Percentiles rank a stretch among this genome's conserved stretches.
These are phyloP conservation scores for Moricandia moricandioides DNA, from an alignment of 345 rosid species.

Conservation along the genomic window DNA sequence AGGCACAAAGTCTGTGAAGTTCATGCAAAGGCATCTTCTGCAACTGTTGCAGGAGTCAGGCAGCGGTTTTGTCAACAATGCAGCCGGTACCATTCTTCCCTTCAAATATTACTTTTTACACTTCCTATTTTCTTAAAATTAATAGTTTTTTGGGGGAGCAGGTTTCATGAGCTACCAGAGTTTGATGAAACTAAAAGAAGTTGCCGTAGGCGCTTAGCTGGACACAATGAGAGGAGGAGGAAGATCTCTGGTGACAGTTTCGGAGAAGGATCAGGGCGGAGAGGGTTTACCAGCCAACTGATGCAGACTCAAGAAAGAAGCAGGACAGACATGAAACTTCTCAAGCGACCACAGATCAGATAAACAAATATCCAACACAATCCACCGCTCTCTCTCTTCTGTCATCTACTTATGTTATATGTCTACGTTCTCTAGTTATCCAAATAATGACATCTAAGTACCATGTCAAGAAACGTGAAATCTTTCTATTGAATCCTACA, in stretches of 20 bases:
- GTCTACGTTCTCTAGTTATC: constrained; percentile 12
- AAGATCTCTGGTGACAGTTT: constrained; percentile 54
- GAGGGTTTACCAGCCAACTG: constrained; percentile 26
- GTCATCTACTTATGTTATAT: constrained; percentile 45
- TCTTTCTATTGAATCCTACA: constrained; percentile 5
- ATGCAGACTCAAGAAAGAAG: constrained; percentile 35
- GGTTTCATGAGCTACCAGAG: constrained; percentile 75
- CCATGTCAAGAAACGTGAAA: constrained; percentile 9
- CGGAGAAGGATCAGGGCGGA: constrained; percentile 63
- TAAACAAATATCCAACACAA: constrained; percentile 42
- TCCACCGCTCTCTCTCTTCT: constrained; percentile 86
- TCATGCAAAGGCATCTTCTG: constrained; percentile 71
- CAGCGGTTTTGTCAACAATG: constrained; percentile 93
- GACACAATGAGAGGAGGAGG: constrained; percentile 86
- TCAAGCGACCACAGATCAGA: constrained; percentile 44
- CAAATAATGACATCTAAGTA: constrained; percentile 26
- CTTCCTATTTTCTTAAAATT: neutral
- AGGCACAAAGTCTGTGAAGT: constrained; percentile 85
- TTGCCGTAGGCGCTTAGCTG: constrained; percentile 79
- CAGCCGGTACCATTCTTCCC: constrained; percentile 62
- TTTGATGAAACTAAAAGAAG: constrained; percentile 92
- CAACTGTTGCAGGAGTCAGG: constrained; percentile 55
- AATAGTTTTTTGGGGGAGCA: constrained; percentile 15
- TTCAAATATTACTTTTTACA: neutral
- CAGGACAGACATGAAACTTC: constrained; percentile 21